A percentile compares a stretch with the other conserved stretches of the same genome.
These are phyloP conservation scores for Mortierella polycephala DNA, from an alignment of 371 early-diverging fungal species.

Conservation along the genomic window DNA sequence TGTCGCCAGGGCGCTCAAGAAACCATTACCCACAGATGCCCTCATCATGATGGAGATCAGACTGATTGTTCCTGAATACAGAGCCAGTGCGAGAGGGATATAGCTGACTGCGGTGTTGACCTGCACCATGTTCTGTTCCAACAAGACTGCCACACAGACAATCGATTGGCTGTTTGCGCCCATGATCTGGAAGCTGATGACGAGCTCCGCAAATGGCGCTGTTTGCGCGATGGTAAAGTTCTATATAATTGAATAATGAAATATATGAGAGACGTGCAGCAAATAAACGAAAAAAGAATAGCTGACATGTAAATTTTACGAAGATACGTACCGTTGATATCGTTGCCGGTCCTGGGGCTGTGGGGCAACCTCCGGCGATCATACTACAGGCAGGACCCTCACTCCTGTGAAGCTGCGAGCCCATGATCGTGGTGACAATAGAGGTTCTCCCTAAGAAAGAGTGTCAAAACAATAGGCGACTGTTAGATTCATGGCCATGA, in stretches of 20 bases:
- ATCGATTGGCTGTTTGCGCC: conserved; percentile 37
- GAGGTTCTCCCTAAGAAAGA: conserved; percentile 28
- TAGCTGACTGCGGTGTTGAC: conserved; percentile 61
- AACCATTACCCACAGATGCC: conserved; percentile 57
- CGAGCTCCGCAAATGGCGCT: conserved; percentile 47
- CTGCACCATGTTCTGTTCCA: conserved; percentile 30
- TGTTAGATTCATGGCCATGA: neutral
- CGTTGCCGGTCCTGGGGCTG: conserved; percentile 6
- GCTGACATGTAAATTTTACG: neutral
- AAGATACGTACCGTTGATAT: conserved; percentile 26
- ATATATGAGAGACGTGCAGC: neutral
- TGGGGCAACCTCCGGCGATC: conserved; percentile 33
- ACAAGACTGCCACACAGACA: conserved; percentile 56
- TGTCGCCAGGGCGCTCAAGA: conserved; percentile 61
- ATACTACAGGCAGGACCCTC: conserved; percentile 31
- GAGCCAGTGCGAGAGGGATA: conserved; percentile 60
- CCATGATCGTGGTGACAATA: conserved; percentile 16
- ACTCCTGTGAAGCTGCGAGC: conserved; percentile 15
- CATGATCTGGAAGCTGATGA: conserved; percentile 26
- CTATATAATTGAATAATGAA: conserved; percentile 7
- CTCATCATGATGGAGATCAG: conserved; percentile 59
- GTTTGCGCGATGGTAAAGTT: conserved; percentile 32
- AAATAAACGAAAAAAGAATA: neutral
- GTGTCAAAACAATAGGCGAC: neutral
- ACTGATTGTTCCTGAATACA: conserved; percentile 55